Conservation (phyloP, 768 basidiomycete genomes). For the Psilocybe subaeruginosa region DNA sequence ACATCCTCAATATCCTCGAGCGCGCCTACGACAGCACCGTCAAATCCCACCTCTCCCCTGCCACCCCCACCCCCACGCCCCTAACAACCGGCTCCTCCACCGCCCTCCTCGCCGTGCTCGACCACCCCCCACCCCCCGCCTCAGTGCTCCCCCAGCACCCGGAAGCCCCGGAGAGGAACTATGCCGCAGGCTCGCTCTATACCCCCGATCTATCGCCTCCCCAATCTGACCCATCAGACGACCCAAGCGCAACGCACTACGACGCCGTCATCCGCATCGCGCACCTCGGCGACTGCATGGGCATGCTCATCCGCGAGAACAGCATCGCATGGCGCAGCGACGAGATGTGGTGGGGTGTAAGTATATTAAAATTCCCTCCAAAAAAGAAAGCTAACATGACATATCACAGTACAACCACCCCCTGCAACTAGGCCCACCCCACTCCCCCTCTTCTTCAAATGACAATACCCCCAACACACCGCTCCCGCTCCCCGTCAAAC, state of each 20-base stretch:
- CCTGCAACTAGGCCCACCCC: slow-evolving; percentile 43
- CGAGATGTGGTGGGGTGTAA: slow-evolving; percentile 90
- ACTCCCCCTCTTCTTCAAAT: slow-evolving; percentile 10
- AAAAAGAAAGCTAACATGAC: neutral
- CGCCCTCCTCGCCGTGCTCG: slow-evolving; percentile 66
- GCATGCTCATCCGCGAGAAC: slow-evolving; percentile 80
- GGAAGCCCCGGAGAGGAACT: slow-evolving; percentile 21
- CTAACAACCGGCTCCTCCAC: slow-evolving; percentile 69
- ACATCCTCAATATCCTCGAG: slow-evolving; percentile 70
- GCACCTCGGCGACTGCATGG: slow-evolving; percentile 87
- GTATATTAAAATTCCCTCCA: slow-evolving; percentile 26
- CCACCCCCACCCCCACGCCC: slow-evolving; percentile 18
- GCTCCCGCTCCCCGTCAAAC: slow-evolving; percentile 37
- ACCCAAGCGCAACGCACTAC: slow-evolving; percentile 12
- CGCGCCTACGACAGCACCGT: slow-evolving; percentile 70
- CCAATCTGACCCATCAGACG: neutral
- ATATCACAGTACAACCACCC: slow-evolving; percentile 42
- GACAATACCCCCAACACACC: slow-evolving; percentile 38
- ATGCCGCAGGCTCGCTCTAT: slow-evolving; percentile 24
- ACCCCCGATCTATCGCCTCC: neutral
- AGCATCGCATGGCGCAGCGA: slow-evolving; percentile 83
- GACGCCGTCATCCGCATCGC: slow-evolving; percentile 79
- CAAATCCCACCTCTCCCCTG: slow-evolving; percentile 55
- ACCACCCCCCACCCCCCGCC: slow-evolving; percentile 39
- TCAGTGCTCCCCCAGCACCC: slow-evolving; percentile 17